Base-by-base conservation (phyloP, 148 eudicot species). In the Rhododendron ovatum region DNA sequence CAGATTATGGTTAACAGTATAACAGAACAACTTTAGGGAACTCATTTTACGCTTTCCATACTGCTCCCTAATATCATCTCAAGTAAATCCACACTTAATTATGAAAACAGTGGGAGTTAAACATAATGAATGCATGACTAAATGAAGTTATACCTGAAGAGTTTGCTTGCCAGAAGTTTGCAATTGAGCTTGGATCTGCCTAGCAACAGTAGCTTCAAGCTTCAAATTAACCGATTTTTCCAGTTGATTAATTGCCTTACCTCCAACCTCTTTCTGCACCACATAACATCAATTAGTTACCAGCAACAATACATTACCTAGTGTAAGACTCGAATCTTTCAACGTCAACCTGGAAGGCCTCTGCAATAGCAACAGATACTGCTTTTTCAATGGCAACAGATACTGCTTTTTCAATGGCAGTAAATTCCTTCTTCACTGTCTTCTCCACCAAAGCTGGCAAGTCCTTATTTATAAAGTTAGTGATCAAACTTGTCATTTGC, bases 91-190 rank as follows among this genome's bases (percentile, higher is more conserved):
- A 39, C 28, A 14, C 79, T 76, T 39, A 39, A 76, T 76, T 8
- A 76, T 50, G 24, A 20, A 76, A 76, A 78, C 1, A 0, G 6
- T 22, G 22, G 81, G 1, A 11, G 7, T 43, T 22, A 22, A 78
- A 45, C 13, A 17, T 76, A 47, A 76, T 37, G 26, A 47, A 76
- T 76, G 79, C 4, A 6, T 26, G 22, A 17, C 79, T 41, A 41
- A 41, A 41, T 41, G 43, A 41, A 41, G 43, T 5, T 41, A 41
- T 41, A 41, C 43, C 43, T 41, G 98, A 84, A 97, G 95, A 83
- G 95, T 93, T 91, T 97, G 99, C 89, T 92, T 97, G 85, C 94
- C 99, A 88, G 95, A 94, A 69, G 98, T 94, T 88, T 94, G 98
- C 78, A 95, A 95, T 89, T 95, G 99, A 11, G 90, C 82, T 91